phyloP scores from a whole-genome alignment of 2,329 filamentous ascomycete species.

The Lecanicillium sp. region DNA sequence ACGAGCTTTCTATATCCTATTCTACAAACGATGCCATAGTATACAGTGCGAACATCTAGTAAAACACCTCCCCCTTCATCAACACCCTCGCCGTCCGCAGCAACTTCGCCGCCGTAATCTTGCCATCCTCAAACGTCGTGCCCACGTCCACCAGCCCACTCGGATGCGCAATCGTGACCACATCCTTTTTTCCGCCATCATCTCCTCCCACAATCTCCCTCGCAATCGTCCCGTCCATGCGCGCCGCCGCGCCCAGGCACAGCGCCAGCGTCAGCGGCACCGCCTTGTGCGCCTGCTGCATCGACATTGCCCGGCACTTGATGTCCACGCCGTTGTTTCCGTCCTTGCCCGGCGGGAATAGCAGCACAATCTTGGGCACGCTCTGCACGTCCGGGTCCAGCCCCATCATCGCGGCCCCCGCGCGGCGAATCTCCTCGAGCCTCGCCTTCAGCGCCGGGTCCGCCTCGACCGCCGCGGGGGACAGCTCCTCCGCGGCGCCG shows the following conservation, averaged over 20 bases:
- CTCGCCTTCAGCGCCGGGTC: slow-evolving; percentile 35
- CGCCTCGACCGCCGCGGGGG: slow-evolving; percentile 48
- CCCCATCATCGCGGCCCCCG: slow-evolving; percentile 56
- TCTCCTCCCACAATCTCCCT: not conserved
- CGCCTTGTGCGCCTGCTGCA: slow-evolving; percentile 51
- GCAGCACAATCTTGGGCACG: slow-evolving; percentile 55
- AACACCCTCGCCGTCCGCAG: slow-evolving; percentile 42
- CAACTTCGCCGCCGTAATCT: slow-evolving; percentile 38
- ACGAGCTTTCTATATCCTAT: too few species aligned
- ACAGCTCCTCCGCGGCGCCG: slow-evolving; percentile 45
- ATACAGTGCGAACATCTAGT: slow-evolving; percentile 20
- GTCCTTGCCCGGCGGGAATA: slow-evolving; percentile 31
- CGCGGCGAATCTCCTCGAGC: slow-evolving; percentile 50
- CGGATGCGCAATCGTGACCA: slow-evolving; percentile 40
- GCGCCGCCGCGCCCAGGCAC: slow-evolving; percentile 43
- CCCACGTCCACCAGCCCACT: slow-evolving; percentile 42
- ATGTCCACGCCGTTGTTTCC: slow-evolving; percentile 28
- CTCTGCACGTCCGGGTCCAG: slow-evolving; percentile 41
- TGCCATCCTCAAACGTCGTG: slow-evolving; percentile 32
- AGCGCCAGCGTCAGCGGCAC: slow-evolving; percentile 51
- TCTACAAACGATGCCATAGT: not conserved
- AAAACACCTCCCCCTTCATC: slow-evolving; percentile 45
- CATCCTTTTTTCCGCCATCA: slow-evolving; percentile 7
- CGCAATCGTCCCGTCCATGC: slow-evolving; percentile 38
- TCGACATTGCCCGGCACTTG: slow-evolving; percentile 44